Evolutionary conservation across 129 eudicot genomes (phyloP).

Genomic region (Artemisia argyi): DNA sequence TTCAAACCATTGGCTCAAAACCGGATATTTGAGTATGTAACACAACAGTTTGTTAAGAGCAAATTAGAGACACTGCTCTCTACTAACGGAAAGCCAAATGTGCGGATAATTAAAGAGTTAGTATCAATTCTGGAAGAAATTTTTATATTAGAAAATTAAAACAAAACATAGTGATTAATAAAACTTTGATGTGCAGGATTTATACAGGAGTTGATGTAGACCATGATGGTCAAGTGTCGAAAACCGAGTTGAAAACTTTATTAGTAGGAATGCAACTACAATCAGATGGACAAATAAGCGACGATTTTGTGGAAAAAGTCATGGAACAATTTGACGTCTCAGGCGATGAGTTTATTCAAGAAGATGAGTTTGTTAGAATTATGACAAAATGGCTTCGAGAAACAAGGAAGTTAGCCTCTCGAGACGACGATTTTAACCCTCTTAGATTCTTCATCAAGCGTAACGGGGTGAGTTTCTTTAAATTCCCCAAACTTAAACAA

Average conservation of each 20-base stretch:
- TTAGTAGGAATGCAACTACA: conserved; percentile 51
- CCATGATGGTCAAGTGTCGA: conserved; percentile 39
- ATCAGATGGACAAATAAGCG: conserved; percentile 34
- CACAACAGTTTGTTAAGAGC: conserved; percentile 47
- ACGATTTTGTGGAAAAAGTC: conserved; percentile 32
- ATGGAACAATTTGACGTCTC: conserved; percentile 50
- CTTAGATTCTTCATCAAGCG: conserved; percentile 20
- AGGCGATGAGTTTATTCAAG: conserved; percentile 39
- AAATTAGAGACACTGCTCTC: conserved; percentile 46
- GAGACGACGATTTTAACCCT: conserved; percentile 20
- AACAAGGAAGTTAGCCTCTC: conserved; percentile 21
- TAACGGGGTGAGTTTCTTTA: conserved; percentile 30
- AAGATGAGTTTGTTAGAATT: conserved; percentile 47
- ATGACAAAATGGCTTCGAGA: conserved; percentile 41
- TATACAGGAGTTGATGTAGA: conserved; percentile 48
- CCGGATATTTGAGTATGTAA: conserved; percentile 47
- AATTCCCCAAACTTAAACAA: background rate
- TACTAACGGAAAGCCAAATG: conserved; percentile 52
- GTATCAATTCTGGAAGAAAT: background rate
- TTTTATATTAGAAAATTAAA: background rate
- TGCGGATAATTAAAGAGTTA: conserved; percentile 49
- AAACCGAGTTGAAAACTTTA: conserved; percentile 47
- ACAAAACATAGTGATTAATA: background rate
- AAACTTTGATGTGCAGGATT: conserved; percentile 33
- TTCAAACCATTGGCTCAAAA: conserved; percentile 73